phyloP scores from a whole-genome alignment of 306 rosid species.

The Senna tora region DNA sequence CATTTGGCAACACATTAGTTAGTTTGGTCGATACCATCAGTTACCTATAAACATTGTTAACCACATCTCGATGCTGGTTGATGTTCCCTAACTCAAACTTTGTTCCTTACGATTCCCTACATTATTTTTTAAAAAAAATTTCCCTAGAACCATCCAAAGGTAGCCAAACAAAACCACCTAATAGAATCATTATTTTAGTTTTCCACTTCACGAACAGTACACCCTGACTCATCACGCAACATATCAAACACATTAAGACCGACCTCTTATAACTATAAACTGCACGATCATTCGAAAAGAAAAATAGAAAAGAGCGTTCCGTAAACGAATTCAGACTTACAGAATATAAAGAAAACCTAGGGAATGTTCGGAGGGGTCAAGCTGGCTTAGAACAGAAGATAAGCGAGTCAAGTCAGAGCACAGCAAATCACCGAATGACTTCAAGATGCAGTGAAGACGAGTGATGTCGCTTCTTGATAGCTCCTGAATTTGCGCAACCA shows the following conservation, averaged over 20 bases:
- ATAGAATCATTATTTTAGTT: background rate
- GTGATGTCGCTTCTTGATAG: slow-evolving; percentile 54
- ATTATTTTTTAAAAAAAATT: too few species aligned
- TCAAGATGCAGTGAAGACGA: slow-evolving; percentile 66
- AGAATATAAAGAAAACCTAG: slow-evolving; percentile 77
- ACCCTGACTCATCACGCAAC: background rate
- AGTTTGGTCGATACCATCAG: too few species aligned
- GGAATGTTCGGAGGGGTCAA: slow-evolving; percentile 71
- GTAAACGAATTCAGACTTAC: slow-evolving; percentile 39
- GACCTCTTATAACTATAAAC: background rate
- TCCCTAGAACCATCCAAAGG: too few species aligned
- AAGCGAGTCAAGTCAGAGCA: slow-evolving; percentile 60
- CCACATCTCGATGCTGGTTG: too few species aligned
- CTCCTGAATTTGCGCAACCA: slow-evolving; percentile 59
- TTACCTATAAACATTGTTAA: too few species aligned
- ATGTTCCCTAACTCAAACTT: background rate
- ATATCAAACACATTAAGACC: background rate
- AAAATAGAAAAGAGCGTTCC: background rate
- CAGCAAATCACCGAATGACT: slow-evolving; percentile 68
- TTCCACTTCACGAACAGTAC: background rate
- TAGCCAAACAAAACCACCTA: too few species aligned
- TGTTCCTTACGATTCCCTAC: background rate
- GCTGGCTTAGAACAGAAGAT: slow-evolving; percentile 57
- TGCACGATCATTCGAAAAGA: background rate
- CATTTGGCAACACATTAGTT: too few species aligned